Base-by-base conservation (phyloP, 805 yeast species). In the Teunomyces atbi region DNA sequence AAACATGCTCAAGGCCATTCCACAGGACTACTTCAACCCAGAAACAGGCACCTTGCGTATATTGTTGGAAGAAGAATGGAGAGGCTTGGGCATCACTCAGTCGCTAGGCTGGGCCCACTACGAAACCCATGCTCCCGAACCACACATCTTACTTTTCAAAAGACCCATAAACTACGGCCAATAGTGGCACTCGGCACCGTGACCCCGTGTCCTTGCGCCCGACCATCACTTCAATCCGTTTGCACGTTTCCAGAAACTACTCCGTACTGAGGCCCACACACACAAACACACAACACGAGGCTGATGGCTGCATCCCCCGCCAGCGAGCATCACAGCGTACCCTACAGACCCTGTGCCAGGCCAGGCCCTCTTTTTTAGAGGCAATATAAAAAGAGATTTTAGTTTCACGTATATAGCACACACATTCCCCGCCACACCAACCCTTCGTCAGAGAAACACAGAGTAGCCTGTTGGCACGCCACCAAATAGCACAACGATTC, bases 81-180 rank as follows among this genome's bases (percentile, higher is more conserved):
- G 99, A 65, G 98, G 97, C 1, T 72, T 94, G 42, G 99, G 99
- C 2, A 90, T 94, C 59, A 94, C 98, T 5, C 99, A 94, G 66
- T 87, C 96, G 30, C 73, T 94, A 50, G 99, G 99, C 1, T 94
- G 99, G 99, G 94, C 79, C 45, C 99, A 94, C 66, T 94, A 92
- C 62, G 99, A 94, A 60, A 91, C 96, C 35, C 99, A 94, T 65
- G 77, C 98, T 1, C 99, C 99, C 37, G 99, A 94, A 67, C 99
- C 99, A 20, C 99, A 94, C 63, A 94, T 94, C 50, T 72, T 94
- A 51, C 74, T 94, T 50, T 94, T 94, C 59, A 77, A 74, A 68
- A 78, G 91, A 59, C 80, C 87, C 15, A 71, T 79, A 36, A 78
- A 79, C 56, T 80, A 73, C 53, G 84, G 73, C 42, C 73, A 68